Conservation (phyloP, 768 basidiomycete species). For the Imleria badia region DNA sequence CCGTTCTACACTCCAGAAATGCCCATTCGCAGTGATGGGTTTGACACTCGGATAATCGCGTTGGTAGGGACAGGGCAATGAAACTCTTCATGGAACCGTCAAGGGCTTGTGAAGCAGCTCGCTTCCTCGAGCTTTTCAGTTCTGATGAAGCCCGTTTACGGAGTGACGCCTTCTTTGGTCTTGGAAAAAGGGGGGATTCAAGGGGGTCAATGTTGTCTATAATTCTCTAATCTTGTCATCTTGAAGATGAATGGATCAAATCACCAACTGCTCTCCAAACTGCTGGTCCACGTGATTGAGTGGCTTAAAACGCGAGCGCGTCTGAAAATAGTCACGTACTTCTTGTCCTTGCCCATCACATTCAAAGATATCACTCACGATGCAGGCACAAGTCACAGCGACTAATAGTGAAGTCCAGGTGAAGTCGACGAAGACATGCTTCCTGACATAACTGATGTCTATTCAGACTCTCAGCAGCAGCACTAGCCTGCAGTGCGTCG, state of each 20-base stretch:
- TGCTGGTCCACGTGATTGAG: slow-evolving; percentile 21
- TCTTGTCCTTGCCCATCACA: not conserved
- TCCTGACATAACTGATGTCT: slow-evolving; percentile 5
- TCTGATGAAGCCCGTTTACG: not conserved
- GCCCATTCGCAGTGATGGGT: slow-evolving; percentile 91
- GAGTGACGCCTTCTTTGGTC: not conserved
- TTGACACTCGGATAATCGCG: slow-evolving; percentile 69
- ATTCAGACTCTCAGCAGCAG: slow-evolving; percentile 47
- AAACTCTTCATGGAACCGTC: slow-evolving; percentile 1
- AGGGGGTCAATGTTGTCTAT: not conserved
- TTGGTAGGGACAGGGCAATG: slow-evolving; percentile 50
- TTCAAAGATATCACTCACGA: not conserved
- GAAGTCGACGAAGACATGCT: not conserved
- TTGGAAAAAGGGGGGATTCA: not conserved
- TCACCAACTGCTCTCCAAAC: not conserved
- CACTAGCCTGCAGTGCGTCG: slow-evolving; percentile 68
- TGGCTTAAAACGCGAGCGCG: slow-evolving; percentile 18
- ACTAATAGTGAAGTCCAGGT: slow-evolving; percentile 28
- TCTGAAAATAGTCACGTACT: not conserved
- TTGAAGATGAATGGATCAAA: not conserved
- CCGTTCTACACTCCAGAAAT: slow-evolving; percentile 99
- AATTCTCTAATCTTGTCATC: too few relatives aligned
- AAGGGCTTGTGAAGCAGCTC: not conserved
- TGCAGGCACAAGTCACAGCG: slow-evolving; percentile 26
- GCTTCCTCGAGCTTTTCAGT: not conserved